Conservation (phyloP, 768 basidiomycete species). For the Amyloporia xantha region DNA sequence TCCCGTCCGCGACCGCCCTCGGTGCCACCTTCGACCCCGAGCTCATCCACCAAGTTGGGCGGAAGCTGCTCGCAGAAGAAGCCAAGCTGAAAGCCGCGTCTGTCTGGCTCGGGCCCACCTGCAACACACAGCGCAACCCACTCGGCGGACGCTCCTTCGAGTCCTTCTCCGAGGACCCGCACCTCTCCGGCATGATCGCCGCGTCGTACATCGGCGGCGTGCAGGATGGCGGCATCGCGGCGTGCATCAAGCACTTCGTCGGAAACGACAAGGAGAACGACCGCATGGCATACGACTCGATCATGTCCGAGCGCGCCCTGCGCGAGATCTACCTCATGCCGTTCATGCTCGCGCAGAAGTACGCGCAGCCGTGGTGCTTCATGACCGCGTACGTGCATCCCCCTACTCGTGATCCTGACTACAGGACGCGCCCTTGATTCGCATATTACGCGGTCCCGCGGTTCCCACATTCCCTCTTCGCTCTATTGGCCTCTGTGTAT, state of each 20-base stretch:
- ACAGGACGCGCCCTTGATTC: no score
- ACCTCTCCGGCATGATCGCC: constrained; percentile 63
- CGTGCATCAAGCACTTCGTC: constrained; percentile 77
- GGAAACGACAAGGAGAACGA: constrained; percentile 83
- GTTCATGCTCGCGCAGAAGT: constrained; percentile 52
- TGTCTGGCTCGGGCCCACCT: constrained; percentile 71
- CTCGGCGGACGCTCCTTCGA: constrained; percentile 64
- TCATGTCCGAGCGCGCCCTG: constrained; percentile 44
- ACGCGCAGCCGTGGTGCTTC: constrained; percentile 44
- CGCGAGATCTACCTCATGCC: constrained; percentile 57
- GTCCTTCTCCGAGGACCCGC: constrained; percentile 74
- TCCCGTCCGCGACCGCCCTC: constrained; percentile 70
- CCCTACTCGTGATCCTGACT: no score
- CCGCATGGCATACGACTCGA: constrained; percentile 51
- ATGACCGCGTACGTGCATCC: constrained; percentile 57
- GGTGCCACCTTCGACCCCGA: constrained; percentile 69
- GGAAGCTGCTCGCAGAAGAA: constrained; percentile 62
- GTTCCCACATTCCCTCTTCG: background rate
- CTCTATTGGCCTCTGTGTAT: background rate
- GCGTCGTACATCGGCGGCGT: constrained; percentile 72
- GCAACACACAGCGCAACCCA: constrained; percentile 78
- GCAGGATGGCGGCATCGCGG: constrained; percentile 69
- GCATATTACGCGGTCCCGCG: background rate
- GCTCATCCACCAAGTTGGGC: constrained; percentile 55
- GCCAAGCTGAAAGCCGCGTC: constrained; percentile 66